These are phyloP conservation scores for Emericellopsis atlantica DNA, from an alignment of 2,329 filamentous ascomycete genomes.

Conservation along the genomic window DNA sequence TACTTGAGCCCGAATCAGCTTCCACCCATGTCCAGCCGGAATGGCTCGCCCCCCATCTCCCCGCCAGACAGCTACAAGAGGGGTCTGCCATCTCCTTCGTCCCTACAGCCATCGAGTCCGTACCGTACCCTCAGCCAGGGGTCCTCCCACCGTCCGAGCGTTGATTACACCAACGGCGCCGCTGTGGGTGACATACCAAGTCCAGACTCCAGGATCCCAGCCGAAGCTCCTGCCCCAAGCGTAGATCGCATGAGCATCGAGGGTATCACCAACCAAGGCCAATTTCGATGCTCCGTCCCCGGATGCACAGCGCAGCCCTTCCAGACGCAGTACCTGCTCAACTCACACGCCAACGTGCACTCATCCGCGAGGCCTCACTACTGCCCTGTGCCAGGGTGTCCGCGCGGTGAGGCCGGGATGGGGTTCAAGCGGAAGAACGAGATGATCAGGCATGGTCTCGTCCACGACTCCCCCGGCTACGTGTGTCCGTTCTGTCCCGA, in stretches of 20 bases:
- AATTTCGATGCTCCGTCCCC: slow-evolving; percentile 43
- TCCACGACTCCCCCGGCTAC: slow-evolving; percentile 90
- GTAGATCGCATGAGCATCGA: slow-evolving; percentile 47
- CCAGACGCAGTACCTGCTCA: slow-evolving; percentile 64
- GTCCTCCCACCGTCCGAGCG: slow-evolving; percentile 19
- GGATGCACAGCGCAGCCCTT: slow-evolving; percentile 64
- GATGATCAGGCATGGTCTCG: slow-evolving; percentile 68
- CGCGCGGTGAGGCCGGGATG: slow-evolving; percentile 50
- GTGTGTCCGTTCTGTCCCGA: slow-evolving; percentile 94
- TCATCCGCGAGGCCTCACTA: slow-evolving; percentile 54
- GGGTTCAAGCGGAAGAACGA: slow-evolving; percentile 64
- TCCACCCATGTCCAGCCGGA: slow-evolving; percentile 14
- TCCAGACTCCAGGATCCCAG: slow-evolving; percentile 28
- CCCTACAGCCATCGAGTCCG: slow-evolving; percentile 23
- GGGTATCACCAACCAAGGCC: slow-evolving; percentile 38
- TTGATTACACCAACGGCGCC: slow-evolving; percentile 29
- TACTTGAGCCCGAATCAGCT: slow-evolving; percentile 13
- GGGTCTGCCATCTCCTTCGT: slow-evolving; percentile 33
- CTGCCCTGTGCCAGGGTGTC: slow-evolving; percentile 48
- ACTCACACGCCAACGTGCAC: slow-evolving; percentile 66
- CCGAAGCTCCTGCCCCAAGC: slow-evolving; percentile 23
- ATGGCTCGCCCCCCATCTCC: slow-evolving; percentile 33
- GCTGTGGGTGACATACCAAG: slow-evolving; percentile 29
- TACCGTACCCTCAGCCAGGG: slow-evolving; percentile 11
- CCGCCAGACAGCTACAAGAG: slow-evolving; percentile 32